These are phyloP conservation scores for Lobulomyces angularis DNA, from an alignment of 192 early-diverging fungal genomes.

Conservation along the genomic window DNA sequence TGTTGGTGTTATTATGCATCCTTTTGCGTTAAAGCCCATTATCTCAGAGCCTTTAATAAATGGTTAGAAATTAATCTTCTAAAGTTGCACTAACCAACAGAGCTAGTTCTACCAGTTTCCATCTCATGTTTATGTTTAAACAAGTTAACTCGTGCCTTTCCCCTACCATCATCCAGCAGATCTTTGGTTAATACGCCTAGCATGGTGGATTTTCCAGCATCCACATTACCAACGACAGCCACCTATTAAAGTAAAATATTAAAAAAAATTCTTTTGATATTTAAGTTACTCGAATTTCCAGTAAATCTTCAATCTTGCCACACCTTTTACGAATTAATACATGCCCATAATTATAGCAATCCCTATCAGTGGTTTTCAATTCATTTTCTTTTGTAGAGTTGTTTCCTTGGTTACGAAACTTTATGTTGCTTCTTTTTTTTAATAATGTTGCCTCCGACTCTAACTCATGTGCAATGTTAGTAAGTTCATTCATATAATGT, in stretches of 20 bases:
- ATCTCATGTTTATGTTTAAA: conserved; percentile 87
- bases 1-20: conserved; percentile 51
- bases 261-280: conserved; percentile 53
- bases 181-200: conserved; percentile 85
- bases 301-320: conserved; percentile 61
- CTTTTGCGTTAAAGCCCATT: conserved; percentile 66
- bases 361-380: neutral
- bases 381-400: conserved; percentile 3
- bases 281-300: conserved; percentile 79
- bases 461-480: conserved; percentile 10
- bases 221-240: conserved; percentile 4
- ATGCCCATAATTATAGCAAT: conserved; percentile 18
- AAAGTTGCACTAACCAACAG: conserved; percentile 68
- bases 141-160: conserved; percentile 76
- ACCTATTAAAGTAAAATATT: neutral
- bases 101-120: conserved; percentile 81
- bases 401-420: neutral
- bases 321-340: conserved; percentile 61
- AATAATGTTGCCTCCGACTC: conserved; percentile 27
- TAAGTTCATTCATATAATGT: conserved; percentile 15
- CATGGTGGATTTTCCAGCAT: conserved; percentile 74
- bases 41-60: no score
- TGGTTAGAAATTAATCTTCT: no score
- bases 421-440: conserved; percentile 12
- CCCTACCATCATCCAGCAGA: conserved; percentile 82